phyloP scores from a whole-genome alignment of 306 rosid genomes.

The Lathyrus tuberosus region DNA sequence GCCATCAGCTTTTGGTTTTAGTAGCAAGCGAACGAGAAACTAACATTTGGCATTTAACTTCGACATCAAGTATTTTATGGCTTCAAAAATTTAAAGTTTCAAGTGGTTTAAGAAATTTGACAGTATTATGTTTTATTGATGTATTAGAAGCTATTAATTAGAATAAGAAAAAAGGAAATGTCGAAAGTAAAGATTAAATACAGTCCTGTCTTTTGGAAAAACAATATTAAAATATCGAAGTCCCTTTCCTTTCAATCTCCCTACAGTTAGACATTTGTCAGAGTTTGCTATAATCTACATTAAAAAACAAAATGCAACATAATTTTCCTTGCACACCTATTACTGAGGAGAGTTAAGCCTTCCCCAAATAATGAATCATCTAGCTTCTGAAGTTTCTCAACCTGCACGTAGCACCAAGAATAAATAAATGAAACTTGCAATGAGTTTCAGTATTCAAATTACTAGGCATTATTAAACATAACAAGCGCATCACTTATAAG shows the following conservation, averaged over 20 bases:
- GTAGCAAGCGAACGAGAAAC: constrained; percentile 16
- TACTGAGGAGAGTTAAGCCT: constrained; percentile 76
- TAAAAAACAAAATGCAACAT: constrained; percentile 12
- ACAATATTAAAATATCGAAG: background rate
- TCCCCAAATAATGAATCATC: constrained; percentile 74
- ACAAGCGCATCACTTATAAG: constrained; percentile 4
- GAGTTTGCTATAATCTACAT: background rate
- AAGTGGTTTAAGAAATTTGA: constrained; percentile 7
- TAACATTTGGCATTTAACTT: constrained; percentile 11
- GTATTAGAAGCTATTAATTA: constrained; percentile 14
- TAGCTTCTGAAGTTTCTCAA: constrained; percentile 66
- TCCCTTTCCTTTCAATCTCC: constrained; percentile 1
- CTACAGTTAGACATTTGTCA: constrained; percentile 6
- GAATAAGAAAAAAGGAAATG: constrained; percentile 14
- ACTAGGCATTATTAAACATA: constrained; percentile 24
- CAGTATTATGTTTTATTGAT: background rate
- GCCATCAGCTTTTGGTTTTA: constrained; percentile 23
- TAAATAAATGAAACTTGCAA: constrained; percentile 17
- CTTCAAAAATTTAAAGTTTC: constrained; percentile 6
- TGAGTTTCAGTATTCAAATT: constrained; percentile 10
- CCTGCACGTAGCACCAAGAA: constrained; percentile 49
- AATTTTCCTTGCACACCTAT: constrained; percentile 58
- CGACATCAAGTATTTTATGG: background rate
- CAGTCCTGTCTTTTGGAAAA: background rate
- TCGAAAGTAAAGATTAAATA: background rate